Conservation (phyloP, 441 rosid genomes). For the Pelargonium citronellum region DNA sequence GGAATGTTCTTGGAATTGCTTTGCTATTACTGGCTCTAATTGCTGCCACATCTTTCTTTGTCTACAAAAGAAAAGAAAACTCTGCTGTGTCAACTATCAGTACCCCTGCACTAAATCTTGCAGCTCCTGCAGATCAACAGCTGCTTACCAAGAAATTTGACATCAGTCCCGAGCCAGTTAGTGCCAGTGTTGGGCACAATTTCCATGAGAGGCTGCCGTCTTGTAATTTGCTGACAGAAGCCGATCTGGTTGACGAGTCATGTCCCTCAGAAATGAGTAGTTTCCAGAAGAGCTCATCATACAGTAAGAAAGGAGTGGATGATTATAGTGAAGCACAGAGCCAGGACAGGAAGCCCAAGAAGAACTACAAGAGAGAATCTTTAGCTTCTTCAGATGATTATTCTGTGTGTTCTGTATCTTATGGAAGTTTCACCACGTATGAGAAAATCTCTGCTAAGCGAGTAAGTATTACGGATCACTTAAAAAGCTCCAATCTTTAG, state of each 20-base stretch:
- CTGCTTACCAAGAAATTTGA: constrained; percentile 25
- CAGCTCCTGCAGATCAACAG: constrained; percentile 21
- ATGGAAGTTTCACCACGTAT: constrained; percentile 80
- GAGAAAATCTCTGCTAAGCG: constrained; percentile 57
- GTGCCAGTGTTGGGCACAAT: constrained; percentile 23
- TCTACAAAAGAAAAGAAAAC: constrained; percentile 31
- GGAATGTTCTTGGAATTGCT: constrained; percentile 25
- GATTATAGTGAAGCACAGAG: constrained; percentile 40
- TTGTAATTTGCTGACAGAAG: constrained; percentile 35
- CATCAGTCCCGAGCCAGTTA: constrained; percentile 24
- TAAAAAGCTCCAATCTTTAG: not conserved
- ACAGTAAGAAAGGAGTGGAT: constrained; percentile 32
- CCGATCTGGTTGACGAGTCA: constrained; percentile 35
- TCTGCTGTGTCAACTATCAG: too few relatives aligned
- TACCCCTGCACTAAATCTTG: constrained; percentile 20
- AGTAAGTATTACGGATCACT: constrained; percentile 30
- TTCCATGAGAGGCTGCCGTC: constrained; percentile 32
- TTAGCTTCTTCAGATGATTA: constrained; percentile 59
- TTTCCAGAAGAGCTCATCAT: constrained; percentile 34
- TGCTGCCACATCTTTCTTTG: constrained; percentile 32
- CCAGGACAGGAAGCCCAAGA: constrained; percentile 36
- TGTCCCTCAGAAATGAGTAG: constrained; percentile 79
- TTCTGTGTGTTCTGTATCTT: constrained; percentile 54
- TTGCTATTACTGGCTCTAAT: constrained; percentile 37
- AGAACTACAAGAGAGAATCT: constrained; percentile 49